Base-by-base conservation (phyloP, 1,284 basidiomycete genomes). In the Ustilago xerochloae region DNA sequence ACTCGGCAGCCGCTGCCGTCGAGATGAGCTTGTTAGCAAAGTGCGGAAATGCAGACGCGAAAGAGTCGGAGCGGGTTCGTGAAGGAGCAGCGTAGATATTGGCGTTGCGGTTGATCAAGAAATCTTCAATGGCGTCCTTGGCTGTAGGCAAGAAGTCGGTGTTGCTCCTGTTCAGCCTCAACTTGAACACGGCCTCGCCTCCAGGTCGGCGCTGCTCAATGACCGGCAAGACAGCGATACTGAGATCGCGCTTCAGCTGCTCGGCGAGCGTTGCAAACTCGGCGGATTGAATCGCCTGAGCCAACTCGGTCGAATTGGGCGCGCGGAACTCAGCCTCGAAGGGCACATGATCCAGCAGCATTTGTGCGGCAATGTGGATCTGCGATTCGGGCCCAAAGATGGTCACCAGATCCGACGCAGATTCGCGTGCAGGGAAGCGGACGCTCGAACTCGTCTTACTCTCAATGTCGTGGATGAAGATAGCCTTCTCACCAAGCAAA, bases 351-450 rank as follows among this genome's bases (percentile, higher is more conserved):
- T 97, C 86, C 24, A 98, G 87, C 62, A 99, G 88, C 94, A 97
- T 97, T 15, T 95, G 92, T 22, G 92, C 92, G 29, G 96, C 94
- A 77, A 97, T 95, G 85, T 96, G 93, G 15, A 97, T 93, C 85
- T 99, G 96, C 77, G 91, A 93, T 85, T 98, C 95, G 18, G 96
- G 96, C 2, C 96, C 96, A 84, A 94, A 98, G 79, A 99, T 93
- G 24, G 90, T 91, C 39, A 99, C 92, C 30, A 93, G 87, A 79
- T 96, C 94, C 45, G 92, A 94, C 3, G 93, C 95, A 6, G 90
- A 90, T 87, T 97, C 95, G 85, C 94, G 95, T 86, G 95, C 93
- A 4, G 96, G 95, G 88, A 98, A 98, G 50, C 93, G 91, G 46
- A 99, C 91, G 41, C 89, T 89, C 49, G 93, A 97, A 84, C 95